Percentiles rank a stretch among this genome's conserved stretches.
phyloP scores from a whole-genome alignment of 352 stramenopile genomes.

The Globisporangium iwayamae region DNA sequence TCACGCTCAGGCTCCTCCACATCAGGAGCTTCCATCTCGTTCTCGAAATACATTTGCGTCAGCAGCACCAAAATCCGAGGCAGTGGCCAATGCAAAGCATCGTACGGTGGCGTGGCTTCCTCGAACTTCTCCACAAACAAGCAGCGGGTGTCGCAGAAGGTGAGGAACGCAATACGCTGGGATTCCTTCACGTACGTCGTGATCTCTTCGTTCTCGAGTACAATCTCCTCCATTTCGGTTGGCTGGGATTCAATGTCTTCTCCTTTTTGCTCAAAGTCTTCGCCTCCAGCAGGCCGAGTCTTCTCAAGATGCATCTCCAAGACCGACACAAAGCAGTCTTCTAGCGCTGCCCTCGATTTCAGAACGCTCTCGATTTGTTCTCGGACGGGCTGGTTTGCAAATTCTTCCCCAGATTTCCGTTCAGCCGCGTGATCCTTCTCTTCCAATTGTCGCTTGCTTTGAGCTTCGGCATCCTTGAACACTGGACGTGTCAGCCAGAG shows the following conservation, averaged over 20 bases:
- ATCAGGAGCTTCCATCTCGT: slow-evolving; percentile 42
- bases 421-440: slow-evolving; percentile 14
- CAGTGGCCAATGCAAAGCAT: slow-evolving; percentile 62
- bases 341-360: slow-evolving; percentile 35
- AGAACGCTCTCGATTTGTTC: slow-evolving; percentile 43
- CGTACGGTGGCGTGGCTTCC: slow-evolving; percentile 46
- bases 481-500: slow-evolving; percentile 69
- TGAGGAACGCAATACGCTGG: slow-evolving; percentile 68
- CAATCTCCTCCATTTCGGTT: slow-evolving; percentile 62
- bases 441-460: slow-evolving; percentile 19
- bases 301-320: slow-evolving; percentile 76
- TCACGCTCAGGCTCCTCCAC: slow-evolving; percentile 43
- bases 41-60: slow-evolving; percentile 84
- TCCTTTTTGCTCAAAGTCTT: slow-evolving; percentile 29
- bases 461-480: slow-evolving; percentile 42
- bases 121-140: slow-evolving; percentile 85
- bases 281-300: slow-evolving; percentile 19
- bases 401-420: slow-evolving; percentile 10
- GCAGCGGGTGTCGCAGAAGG: slow-evolving; percentile 75
- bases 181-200: slow-evolving; percentile 53
- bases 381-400: slow-evolving; percentile 8
- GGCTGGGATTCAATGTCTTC: slow-evolving; percentile 18
- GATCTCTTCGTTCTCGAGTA: slow-evolving; percentile 52
- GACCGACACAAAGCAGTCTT: slow-evolving; percentile 60
- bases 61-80: slow-evolving; percentile 66